A percentile compares a stretch with the other conserved stretches of the same genome.
phyloP scores from a whole-genome alignment of 306 rosid genomes.

The Adenanthera pavonina region DNA sequence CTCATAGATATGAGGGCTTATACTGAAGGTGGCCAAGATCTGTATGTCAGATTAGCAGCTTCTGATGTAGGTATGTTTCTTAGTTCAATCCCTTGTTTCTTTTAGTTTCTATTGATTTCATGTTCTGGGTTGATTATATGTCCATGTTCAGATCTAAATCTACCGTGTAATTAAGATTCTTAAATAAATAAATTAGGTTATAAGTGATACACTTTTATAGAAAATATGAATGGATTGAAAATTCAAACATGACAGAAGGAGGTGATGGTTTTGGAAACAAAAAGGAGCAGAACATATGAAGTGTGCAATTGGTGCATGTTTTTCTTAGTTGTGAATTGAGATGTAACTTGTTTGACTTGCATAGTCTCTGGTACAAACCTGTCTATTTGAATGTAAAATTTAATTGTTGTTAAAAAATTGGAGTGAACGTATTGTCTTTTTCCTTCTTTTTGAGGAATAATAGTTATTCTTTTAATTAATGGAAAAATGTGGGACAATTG shows the following conservation, averaged over 20 bases:
- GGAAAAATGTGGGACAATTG: not conserved
- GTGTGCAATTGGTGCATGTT: not conserved
- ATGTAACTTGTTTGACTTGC: constrained; percentile 3
- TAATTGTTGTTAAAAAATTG: not conserved
- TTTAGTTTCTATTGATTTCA: not conserved
- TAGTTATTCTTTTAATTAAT: too few species aligned
- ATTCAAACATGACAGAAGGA: not conserved
- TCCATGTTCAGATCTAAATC: not conserved
- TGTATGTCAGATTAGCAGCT: constrained; percentile 70
- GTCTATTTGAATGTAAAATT: not conserved
- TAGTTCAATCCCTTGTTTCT: not conserved
- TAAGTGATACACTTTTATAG: too few species aligned
- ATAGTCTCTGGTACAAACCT: not conserved
- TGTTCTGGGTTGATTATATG: constrained; percentile 6
- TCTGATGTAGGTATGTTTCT: constrained; percentile 65
- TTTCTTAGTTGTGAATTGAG: not conserved
- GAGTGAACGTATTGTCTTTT: not conserved
- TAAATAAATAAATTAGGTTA: not conserved
- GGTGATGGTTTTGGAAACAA: constrained; percentile 10
- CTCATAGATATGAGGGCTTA: constrained; percentile 58
- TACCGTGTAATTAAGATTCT: not conserved
- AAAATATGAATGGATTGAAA: not conserved
- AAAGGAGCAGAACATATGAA: too few species aligned
- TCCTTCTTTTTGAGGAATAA: not conserved
- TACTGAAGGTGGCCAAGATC: constrained; percentile 56